Percentiles rank a stretch among this genome's conserved stretches.
Evolutionary conservation across 345 rosid species (phyloP).

Genomic region (Camelina laxa): DNA sequence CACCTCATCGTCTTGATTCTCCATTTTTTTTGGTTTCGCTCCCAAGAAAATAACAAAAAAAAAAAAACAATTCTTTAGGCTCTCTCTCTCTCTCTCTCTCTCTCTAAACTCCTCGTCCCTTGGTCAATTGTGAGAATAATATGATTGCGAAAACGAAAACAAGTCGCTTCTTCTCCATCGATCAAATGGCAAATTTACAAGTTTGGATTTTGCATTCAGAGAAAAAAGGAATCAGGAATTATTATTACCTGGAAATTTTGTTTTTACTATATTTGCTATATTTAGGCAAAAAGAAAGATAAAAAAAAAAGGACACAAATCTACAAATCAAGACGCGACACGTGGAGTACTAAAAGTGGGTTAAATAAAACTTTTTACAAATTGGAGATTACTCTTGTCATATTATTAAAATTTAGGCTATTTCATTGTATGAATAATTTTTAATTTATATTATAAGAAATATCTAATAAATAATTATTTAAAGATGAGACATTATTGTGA

Average conservation of each 20-base stretch:
- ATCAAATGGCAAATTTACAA: conserved; percentile 25
- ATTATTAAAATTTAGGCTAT: too few species aligned
- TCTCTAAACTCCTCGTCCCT: background rate
- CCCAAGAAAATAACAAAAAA: background rate
- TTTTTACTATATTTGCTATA: conserved; percentile 37
- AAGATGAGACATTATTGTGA: too few species aligned
- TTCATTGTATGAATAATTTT: too few species aligned
- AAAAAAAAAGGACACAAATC: background rate
- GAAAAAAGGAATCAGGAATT: background rate
- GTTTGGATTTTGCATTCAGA: conserved; percentile 35
- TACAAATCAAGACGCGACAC: conserved; percentile 1
- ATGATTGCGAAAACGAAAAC: conserved; percentile 20
- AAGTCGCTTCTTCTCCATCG: conserved; percentile 16
- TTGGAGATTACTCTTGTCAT: too few species aligned
- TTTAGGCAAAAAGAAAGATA: background rate
- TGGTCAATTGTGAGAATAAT: background rate
- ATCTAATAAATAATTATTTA: too few species aligned
- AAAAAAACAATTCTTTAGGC: conserved; percentile 20
- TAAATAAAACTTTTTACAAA: background rate
- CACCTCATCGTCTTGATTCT: conserved; percentile 41
- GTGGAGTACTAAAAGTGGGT: conserved; percentile 6
- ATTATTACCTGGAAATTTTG: conserved; percentile 17
- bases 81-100: conserved; percentile 10
- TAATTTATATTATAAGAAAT: too few species aligned
- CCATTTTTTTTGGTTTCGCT: conserved; percentile 43